A percentile compares a stretch with the other conserved stretches of the same genome.
phyloP scores from a whole-genome alignment of 371 early-diverging fungal genomes.

The Mucor ambiguus region DNA sequence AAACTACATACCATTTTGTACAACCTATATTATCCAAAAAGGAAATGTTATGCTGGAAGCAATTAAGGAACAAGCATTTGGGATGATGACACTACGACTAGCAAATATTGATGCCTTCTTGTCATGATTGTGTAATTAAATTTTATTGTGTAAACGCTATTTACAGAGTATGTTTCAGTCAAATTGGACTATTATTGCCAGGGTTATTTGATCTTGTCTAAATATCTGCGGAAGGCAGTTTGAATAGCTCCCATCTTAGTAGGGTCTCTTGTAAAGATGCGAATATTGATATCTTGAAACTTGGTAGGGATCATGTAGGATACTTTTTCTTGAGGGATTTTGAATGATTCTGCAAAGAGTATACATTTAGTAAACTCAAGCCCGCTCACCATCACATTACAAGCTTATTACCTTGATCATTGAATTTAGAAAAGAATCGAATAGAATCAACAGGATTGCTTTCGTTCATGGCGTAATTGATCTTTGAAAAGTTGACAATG shows the following conservation, averaged over 20 bases:
- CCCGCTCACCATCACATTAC: not conserved
- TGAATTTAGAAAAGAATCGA: conserved; percentile 78
- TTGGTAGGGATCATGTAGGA: conserved; percentile 73
- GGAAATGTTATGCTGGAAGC: not conserved
- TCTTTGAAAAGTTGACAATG: conserved; percentile 68
- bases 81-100: not conserved
- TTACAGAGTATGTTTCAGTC: not conserved
- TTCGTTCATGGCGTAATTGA: conserved; percentile 85
- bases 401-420: conserved; percentile 44
- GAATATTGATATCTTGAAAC: conserved; percentile 71
- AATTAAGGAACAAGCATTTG: not conserved
- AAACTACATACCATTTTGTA: not conserved
- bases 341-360: conserved; percentile 52
- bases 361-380: not conserved
- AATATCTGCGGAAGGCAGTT: conserved; percentile 53
- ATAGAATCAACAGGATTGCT: conserved; percentile 87
- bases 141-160: not conserved
- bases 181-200: no score
- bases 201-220: conserved; percentile 6
- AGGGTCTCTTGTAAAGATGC: conserved; percentile 67
- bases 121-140: not conserved
- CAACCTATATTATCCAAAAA: not conserved
- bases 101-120: no score
- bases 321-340: conserved; percentile 69
- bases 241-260: conserved; percentile 62